phyloP scores from a whole-genome alignment of 805 yeast species.

The Maudiozyma bulderi region DNA sequence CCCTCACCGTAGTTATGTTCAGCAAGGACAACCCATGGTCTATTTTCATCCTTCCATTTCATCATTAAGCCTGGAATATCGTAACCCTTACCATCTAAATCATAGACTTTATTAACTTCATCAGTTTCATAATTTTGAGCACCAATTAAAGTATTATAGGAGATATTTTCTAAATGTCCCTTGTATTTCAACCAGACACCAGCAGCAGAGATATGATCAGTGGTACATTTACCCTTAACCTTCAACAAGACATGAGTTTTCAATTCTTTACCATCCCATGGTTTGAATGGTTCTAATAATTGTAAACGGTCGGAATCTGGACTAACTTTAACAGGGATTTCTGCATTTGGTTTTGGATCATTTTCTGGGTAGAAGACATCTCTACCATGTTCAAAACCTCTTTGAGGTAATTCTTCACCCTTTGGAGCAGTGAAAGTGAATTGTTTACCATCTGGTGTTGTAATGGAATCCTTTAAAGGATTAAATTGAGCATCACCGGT shows the following conservation, averaged over 20 bases:
- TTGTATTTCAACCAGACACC: constrained; percentile 98
- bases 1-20: constrained; percentile 99
- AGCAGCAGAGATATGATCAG: constrained; percentile 97
- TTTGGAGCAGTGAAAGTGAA: constrained; percentile 73
- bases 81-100: constrained; percentile 65
- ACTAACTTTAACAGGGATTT: constrained; percentile 56
- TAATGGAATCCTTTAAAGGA: constrained; percentile 80
- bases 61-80: constrained; percentile 95
- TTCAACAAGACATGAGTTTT: constrained; percentile 68
- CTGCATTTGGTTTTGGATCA: constrained; percentile 56
- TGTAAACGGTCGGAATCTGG: constrained; percentile 90
- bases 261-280: constrained; percentile 83
- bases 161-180: constrained; percentile 93
- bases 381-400: constrained; percentile 72
- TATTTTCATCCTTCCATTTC: constrained; percentile 77
- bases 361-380: constrained; percentile 61
- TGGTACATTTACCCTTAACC: constrained; percentile 96
- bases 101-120: constrained; percentile 84
- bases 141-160: constrained; percentile 91
- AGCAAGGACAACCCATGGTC: constrained; percentile 93
- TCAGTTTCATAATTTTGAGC: constrained; percentile 96
- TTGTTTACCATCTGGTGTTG: constrained; percentile 54
- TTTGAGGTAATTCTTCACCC: constrained; percentile 76
- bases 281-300: constrained; percentile 74
- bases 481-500: constrained; percentile 89